Base-by-base conservation (phyloP, 306 rosid species). In the Gastrolobium villosum region DNA sequence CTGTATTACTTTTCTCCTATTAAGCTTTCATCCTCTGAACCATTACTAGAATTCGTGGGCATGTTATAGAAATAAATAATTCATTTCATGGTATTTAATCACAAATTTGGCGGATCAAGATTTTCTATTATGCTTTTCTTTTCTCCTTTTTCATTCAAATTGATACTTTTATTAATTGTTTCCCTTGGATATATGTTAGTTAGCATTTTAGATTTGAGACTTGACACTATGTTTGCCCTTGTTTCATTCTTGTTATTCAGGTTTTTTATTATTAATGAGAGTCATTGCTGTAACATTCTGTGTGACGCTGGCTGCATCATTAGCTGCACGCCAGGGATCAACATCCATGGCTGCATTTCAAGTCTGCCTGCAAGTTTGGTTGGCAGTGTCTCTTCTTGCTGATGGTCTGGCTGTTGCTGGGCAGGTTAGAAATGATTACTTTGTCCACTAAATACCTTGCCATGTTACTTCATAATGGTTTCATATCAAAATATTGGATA, bases 371-470 rank as follows among this genome's bases (percentile, higher is more conserved):
- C 99, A 94, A 84, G 81, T 94, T 85, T 94, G 99, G 99, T 72
- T 94, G 89, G 89, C 99, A 53, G 89, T 88, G 50, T 94, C 99
- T 54, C 97, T 94, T 86, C 93, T 94, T 44, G 95, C 99, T 0
- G 99, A 94, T 64, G 99, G 99, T 76, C 85, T 94, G 8, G 99
- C 99, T 30, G 97, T 94, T 76, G 97, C 99, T 34, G 99, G 97
- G 20, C 99, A 94, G 98, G 98, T 94, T 56, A 49, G 87, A 74
- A 72, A 79, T 60, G 13, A 74, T 63, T 66, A 35, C 15, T 62
- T 26, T 28, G 13, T 34, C 54, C 46, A 44, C 35, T 53, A 64
- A 74, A 75, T 45, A 10, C 26, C 31, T 45, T 41, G 10, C 7
- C 9, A 13, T 61, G 57, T 69, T 70, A 37, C 28, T 75, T 59